phyloP scores from a whole-genome alignment of 78 protist genomes.

The Mastigamoeba balamuthi region DNA sequence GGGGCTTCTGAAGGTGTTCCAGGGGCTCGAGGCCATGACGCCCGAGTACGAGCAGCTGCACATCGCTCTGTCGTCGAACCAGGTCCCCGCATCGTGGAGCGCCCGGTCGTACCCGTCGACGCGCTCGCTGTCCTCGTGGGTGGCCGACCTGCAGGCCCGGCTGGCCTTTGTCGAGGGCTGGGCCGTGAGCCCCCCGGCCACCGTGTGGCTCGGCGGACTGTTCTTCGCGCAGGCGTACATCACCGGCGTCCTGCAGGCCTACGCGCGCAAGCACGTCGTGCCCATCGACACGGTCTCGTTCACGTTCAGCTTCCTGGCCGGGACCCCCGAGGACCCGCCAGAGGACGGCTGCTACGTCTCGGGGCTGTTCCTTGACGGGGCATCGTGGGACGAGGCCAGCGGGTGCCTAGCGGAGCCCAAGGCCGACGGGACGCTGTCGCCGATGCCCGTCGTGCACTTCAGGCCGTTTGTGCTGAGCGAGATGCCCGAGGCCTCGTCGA shows the following conservation, averaged over 20 bases:
- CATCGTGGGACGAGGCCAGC: slow-evolving; percentile 41
- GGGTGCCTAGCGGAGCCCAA: slow-evolving; percentile 40
- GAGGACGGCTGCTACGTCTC: slow-evolving; percentile 45
- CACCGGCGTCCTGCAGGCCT: slow-evolving; percentile 78
- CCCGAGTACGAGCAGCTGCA: slow-evolving; percentile 36
- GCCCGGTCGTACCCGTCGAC: slow-evolving; percentile 64
- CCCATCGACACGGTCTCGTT: slow-evolving; percentile 66
- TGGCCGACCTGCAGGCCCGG: slow-evolving; percentile 50
- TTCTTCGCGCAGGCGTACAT: slow-evolving; percentile 88
- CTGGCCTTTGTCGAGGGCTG: slow-evolving; percentile 34
- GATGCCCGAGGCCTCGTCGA: background rate
- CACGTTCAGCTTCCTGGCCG: background rate
- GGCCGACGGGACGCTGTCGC: slow-evolving; percentile 73
- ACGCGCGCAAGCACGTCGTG: slow-evolving; percentile 47
- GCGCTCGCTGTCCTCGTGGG: slow-evolving; percentile 64
- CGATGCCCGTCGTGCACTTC: slow-evolving; percentile 60
- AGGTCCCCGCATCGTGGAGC: slow-evolving; percentile 41
- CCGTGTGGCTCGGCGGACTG: slow-evolving; percentile 63
- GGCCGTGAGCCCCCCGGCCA: slow-evolving; percentile 33
- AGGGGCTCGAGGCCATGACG: slow-evolving; percentile 72
- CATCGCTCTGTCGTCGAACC: slow-evolving; percentile 24
- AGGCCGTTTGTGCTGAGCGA: slow-evolving; percentile 18
- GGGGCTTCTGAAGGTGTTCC: slow-evolving; percentile 58
- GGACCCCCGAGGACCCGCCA: slow-evolving; percentile 15
- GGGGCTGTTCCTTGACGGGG: too few species aligned